Percentiles rank a stretch among this genome's conserved stretches.
Conservation (phyloP, 495 filamentous ascomycete genomes). For the Penicillium cinerascens region DNA sequence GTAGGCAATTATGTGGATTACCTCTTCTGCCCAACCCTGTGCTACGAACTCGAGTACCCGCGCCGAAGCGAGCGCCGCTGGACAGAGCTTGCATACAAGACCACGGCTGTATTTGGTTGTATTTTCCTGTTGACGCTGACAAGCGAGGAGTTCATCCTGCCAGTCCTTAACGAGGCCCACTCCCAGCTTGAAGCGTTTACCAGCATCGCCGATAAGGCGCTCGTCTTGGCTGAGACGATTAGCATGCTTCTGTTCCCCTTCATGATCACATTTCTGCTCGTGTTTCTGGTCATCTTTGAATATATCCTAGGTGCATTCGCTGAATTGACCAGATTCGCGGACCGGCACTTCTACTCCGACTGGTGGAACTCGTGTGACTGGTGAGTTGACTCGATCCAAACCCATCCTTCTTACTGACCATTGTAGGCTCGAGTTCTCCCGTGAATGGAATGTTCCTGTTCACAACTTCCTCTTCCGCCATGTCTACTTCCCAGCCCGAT, state of each 20-base stretch:
- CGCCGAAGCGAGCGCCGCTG: constrained; percentile 69
- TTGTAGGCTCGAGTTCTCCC: constrained; percentile 83
- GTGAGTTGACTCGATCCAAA: constrained; percentile 21
- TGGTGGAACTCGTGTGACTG: constrained; percentile 78
- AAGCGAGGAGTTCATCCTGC: constrained; percentile 93
- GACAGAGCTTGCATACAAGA: constrained; percentile 80
- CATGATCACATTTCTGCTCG: constrained; percentile 91
- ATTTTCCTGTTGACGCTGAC: constrained; percentile 91
- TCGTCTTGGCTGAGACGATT: constrained; percentile 89
- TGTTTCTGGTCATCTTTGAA: constrained; percentile 97
- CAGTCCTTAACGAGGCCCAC: constrained; percentile 76
- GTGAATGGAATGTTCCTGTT: constrained; percentile 98
- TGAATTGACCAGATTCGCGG: constrained; percentile 88
- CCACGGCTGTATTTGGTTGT: constrained; percentile 89
- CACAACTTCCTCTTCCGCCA: constrained; percentile 95
- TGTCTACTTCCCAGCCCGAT: constrained; percentile 79
- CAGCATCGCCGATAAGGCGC: constrained; percentile 59
- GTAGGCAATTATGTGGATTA: constrained; percentile 80
- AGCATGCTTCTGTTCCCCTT: constrained; percentile 93
- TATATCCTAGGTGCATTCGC: constrained; percentile 93
- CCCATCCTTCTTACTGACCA: not conserved
- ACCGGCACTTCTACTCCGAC: constrained; percentile 93
- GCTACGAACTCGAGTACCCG: constrained; percentile 97
- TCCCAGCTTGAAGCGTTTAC: constrained; percentile 56
- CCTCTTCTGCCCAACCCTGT: constrained; percentile 88